phyloP scores from a whole-genome alignment of 1,284 basidiomycete species.

The Cryptococcus sp. region DNA sequence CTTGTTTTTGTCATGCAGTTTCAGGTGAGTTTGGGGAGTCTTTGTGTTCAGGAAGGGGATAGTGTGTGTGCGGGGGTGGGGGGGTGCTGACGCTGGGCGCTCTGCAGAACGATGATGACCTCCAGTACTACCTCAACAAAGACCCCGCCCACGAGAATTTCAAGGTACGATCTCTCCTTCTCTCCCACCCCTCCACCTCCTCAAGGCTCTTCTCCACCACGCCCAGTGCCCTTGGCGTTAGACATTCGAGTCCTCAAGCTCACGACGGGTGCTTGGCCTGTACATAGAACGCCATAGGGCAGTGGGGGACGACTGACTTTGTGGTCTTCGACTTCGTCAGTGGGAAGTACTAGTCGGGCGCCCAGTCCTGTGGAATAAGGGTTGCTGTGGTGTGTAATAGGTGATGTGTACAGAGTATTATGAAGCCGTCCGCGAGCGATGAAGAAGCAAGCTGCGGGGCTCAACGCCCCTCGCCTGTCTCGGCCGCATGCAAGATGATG shows the following conservation, averaged over 20 bases:
- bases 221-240: no score
- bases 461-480: no score
- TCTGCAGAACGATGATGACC: constrained; percentile 31
- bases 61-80: no score
- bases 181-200: background rate
- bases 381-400: no score
- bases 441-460: no score
- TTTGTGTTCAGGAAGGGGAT: no score
- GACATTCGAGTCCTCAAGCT: background rate
- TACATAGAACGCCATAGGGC: constrained; percentile 10
- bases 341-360: constrained; percentile 12
- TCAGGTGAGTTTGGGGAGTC: constrained; percentile 21
- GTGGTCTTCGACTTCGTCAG: constrained; percentile 38
- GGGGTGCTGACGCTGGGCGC: constrained; percentile 5
- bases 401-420: no score
- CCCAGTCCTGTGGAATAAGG: no score
- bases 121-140: constrained; percentile 36
- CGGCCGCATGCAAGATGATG: no score
- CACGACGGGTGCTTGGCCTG: background rate
- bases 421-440: no score
- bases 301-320: constrained; percentile 26
- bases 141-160: constrained; percentile 39
- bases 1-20: constrained; percentile 44
- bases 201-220: background rate
- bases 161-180: constrained; percentile 27